Conservation (phyloP, 208 protist genomes). For the Angomonas ambiguus region DNA sequence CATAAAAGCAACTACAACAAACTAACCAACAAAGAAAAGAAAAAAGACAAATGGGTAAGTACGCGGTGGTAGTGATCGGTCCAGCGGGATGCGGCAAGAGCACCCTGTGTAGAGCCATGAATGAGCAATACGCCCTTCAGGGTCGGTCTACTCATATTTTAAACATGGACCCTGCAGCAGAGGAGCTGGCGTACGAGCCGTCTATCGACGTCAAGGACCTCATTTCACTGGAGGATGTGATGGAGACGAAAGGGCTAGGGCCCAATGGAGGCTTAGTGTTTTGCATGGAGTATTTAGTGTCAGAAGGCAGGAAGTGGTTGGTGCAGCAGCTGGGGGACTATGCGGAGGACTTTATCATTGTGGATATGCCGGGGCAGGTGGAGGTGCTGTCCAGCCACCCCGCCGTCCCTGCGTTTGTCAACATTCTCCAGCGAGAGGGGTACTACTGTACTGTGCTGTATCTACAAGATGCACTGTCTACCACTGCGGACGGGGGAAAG, state of each 20-base stretch:
- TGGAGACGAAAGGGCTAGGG: conserved; percentile 91
- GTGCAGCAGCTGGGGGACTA: conserved; percentile 91
- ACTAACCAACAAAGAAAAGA: conserved; percentile 1
- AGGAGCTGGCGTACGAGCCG: conserved; percentile 85
- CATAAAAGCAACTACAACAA: neutral
- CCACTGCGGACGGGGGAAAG: conserved; percentile 83
- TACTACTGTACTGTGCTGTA: conserved; percentile 84
- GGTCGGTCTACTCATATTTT: conserved; percentile 91
- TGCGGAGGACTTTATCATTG: conserved; percentile 96
- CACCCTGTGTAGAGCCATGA: conserved; percentile 79
- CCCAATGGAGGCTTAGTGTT: conserved; percentile 99
- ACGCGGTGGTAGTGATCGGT: conserved; percentile 87
- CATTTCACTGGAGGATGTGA: conserved; percentile 92
- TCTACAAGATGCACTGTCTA: conserved; percentile 80
- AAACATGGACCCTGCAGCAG: conserved; percentile 99
- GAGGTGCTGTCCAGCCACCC: conserved; percentile 98
- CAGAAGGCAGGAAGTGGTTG: conserved; percentile 92
- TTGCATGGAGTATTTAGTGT: conserved; percentile 98
- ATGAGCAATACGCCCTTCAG: conserved; percentile 81
- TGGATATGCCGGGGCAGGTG: conserved; percentile 99
- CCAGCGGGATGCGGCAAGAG: conserved; percentile 92
- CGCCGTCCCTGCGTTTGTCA: conserved; percentile 83
- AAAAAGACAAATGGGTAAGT: conserved; percentile 90
- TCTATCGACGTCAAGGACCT: conserved; percentile 94
- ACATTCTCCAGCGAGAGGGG: conserved; percentile 74